Evolutionary conservation across 2,329 filamentous ascomycete genomes (phyloP).

Genomic region (Gyromitra esculenta): DNA sequence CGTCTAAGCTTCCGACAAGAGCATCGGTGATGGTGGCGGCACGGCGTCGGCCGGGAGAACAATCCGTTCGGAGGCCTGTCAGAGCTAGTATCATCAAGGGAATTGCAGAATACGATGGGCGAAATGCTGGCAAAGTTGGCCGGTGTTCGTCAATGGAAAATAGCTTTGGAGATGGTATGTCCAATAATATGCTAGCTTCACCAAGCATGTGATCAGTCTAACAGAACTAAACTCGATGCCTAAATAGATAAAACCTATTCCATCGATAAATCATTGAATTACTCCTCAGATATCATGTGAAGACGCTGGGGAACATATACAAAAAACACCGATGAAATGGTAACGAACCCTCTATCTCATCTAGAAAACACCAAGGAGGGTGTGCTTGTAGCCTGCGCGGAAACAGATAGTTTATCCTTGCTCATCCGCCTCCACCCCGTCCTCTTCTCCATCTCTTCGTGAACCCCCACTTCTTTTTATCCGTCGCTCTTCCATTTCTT

Average conservation of each 20-base stretch:
- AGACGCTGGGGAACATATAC: neutral
- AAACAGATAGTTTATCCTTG: conserved; percentile 31
- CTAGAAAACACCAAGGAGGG: conserved; percentile 34
- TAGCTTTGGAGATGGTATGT: conserved; percentile 15
- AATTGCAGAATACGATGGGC: conserved; percentile 1
- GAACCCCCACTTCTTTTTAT: conserved; percentile 24
- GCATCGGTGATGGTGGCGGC: conserved; percentile 5
- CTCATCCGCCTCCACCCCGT: neutral
- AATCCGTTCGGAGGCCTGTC: neutral
- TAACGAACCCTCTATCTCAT: conserved; percentile 38
- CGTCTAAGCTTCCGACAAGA: conserved; percentile 10
- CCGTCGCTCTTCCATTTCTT: conserved; percentile 51
- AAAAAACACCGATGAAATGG: conserved; percentile 24
- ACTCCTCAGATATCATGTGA: conserved; percentile 33
- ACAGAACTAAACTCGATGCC: conserved; percentile 12
- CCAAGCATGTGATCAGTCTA: conserved; percentile 27
- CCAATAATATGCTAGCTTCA: conserved; percentile 22
- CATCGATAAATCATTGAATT: conserved; percentile 23
- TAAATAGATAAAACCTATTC: conserved; percentile 17
- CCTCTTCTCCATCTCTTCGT: conserved; percentile 25
- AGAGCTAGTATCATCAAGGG: conserved; percentile 12
- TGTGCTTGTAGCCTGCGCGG: conserved; percentile 3
- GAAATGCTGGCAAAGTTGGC: neutral
- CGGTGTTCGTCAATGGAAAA: conserved; percentile 21
- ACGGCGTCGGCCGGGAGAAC: conserved; percentile 8